Base-by-base conservation (phyloP, 2,329 filamentous ascomycete genomes). In the Zalaria sp. region DNA sequence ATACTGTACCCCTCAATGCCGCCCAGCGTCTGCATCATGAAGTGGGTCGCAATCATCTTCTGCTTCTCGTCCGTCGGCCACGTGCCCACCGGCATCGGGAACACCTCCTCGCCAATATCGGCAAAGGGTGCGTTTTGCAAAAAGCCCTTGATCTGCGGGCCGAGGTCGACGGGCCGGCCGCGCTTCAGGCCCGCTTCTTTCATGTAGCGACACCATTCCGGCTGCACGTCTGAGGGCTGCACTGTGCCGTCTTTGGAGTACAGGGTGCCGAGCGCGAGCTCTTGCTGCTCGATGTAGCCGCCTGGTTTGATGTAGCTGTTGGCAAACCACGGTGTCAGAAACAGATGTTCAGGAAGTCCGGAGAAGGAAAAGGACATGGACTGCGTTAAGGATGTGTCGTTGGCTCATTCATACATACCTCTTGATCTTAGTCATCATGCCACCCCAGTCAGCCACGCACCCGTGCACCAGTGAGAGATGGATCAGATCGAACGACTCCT, bases 221-320 rank as follows among this genome's bases (percentile, higher is more conserved):
- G 44, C 1, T 48, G 39, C 10, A 48, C 44, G 8, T 45, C 36
- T 3, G 40, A 25, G 8, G 45, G 39, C 28, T 47, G 27, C 26
- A 37, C 41, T 10, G 40, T 4, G 10, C 41, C 41, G 29, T 51
- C 49, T 3, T 49, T 29, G 25, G 44, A 28, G 40, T 51, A 49
- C 29, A 47, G 47, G 11, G 41, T 27, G 29, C 49, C 47, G 1
- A 51, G 44, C 34, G 47, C 47, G 43, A 47, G 49, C 37, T 61
- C 58, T 37, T 57, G 51, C 25, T 58, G 36, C 44, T 61, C 58
- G 27, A 61, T 47, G 39, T 48, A 58, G 7, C 57, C 56, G 2
- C 54, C 56, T n/a, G 57, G 57, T 35, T 45, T 48, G 28, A 55
- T 43, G 39, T 46, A 44, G 40, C 38, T 42, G 18, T 37, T 7